Conservation (phyloP, 441 rosid species). For the Populus hybrid region DNA sequence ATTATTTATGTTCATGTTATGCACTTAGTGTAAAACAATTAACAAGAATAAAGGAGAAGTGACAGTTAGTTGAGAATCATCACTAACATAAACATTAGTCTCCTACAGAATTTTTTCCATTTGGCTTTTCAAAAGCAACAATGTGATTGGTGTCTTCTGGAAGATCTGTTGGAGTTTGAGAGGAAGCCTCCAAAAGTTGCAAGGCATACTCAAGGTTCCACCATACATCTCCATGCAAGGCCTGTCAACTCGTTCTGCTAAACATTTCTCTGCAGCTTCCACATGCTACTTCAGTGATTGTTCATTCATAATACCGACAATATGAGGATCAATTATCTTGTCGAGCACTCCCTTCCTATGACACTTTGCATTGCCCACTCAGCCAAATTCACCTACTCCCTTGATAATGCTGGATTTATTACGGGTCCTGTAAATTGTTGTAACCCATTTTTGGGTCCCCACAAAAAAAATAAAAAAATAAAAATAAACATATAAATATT, state of each 20-base stretch:
- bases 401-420: constrained; percentile 49
- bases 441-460: too few species aligned
- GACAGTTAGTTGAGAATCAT: constrained; percentile 30
- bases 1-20: too few species aligned
- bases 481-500: too few species aligned
- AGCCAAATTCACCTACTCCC: constrained; percentile 82
- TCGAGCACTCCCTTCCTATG: constrained; percentile 64
- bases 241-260: constrained; percentile 73
- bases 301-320: constrained; percentile 43
- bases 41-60: constrained; percentile 19
- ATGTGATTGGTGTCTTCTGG: constrained; percentile 34
- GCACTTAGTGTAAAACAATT: too few species aligned
- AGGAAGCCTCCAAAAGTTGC: constrained; percentile 72
- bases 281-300: constrained; percentile 71
- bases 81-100: constrained; percentile 1
- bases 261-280: constrained; percentile 83
- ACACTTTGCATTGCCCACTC: constrained; percentile 93
- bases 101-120: not conserved
- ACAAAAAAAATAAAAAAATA: too few species aligned
- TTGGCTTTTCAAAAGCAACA: constrained; percentile 19
- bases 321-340: constrained; percentile 64
- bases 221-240: constrained; percentile 84
- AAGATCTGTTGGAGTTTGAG: constrained; percentile 34
- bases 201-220: constrained; percentile 92
- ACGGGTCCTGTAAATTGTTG: constrained; percentile 81